Conservation (phyloP, 164 flowering plant genomes). For the Liriodendron chinense region DNA sequence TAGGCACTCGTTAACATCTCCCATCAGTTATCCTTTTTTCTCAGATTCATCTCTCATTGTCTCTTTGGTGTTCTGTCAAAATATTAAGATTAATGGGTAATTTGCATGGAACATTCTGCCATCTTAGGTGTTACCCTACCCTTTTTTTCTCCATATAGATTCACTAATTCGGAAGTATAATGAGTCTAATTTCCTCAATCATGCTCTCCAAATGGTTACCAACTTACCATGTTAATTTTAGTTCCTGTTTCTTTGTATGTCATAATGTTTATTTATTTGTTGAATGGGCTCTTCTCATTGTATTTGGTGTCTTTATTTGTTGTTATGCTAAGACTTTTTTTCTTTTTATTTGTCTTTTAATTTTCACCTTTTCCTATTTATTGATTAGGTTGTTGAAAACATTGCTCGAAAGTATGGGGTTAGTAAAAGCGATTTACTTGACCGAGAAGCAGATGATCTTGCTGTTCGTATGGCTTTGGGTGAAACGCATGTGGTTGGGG, state of each 20-base stretch:
- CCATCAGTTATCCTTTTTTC: background rate
- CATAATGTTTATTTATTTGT: background rate
- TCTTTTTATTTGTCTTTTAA: too few relatives aligned
- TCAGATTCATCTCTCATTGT: background rate
- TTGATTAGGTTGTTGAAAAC: conserved; percentile 76
- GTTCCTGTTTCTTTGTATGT: background rate
- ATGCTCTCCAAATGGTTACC: background rate
- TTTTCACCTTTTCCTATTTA: background rate
- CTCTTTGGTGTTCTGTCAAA: background rate
- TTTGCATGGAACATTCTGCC: too few relatives aligned
- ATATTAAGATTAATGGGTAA: background rate
- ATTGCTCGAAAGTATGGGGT: conserved; percentile 83
- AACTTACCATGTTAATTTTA: background rate
- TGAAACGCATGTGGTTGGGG: conserved; percentile 84
- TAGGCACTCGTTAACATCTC: background rate
- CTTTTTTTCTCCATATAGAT: background rate
- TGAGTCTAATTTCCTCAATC: background rate
- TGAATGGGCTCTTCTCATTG: background rate
- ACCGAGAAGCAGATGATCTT: conserved; percentile 78
- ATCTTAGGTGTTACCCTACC: too few relatives aligned
- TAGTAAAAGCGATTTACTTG: conserved; percentile 82
- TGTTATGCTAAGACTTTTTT: background rate
- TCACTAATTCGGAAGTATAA: background rate
- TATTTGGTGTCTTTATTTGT: background rate
- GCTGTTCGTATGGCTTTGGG: conserved; percentile 93